Base-by-base conservation (phyloP, 2,329 filamentous ascomycete genomes). In the Lachnum nothofagi region DNA sequence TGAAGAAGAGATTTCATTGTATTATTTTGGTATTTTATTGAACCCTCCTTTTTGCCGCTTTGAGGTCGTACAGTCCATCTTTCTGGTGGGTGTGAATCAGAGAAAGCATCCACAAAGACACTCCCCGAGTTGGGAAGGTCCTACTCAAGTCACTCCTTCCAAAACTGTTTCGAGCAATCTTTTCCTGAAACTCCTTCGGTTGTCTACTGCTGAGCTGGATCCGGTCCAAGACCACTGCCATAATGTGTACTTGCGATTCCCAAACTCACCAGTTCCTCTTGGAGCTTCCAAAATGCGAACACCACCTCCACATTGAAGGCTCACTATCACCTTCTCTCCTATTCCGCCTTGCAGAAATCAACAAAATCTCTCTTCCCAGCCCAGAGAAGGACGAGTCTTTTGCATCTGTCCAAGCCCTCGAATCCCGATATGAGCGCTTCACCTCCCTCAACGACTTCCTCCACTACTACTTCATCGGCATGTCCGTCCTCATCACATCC, bases 301-400 rank as follows among this genome's bases (percentile, higher is more conserved):
- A 90, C 63, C 87, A 91, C 68, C 78, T 91, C 46, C 87, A 91
- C 64, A 75, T 91, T 27, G 86, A 91, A 67, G 87, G 87, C 47
- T 83, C 84, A 10, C 75, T 91, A 31, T 81, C 82, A 34, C 85
- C 86, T 1, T 70, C 75, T 47, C 73, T 89, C 33, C 78, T 90
- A 53, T 91, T 90, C 70, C 62, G 72, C 24, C 79, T 91, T 4
- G 83, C 87, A 5, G 64, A 70, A 29, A 78, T 78, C 61, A 89
- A 91, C 73, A 71, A 71, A 46, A 78, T 90, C 58, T 33, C 71
- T 2, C 74, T 91, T 3, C 81, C 81, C 3, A 52, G 66, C 3
- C 77, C 79, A 3, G 61, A 63, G 27, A 69, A 73, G 29, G 81
- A 89, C 60, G 67, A 77, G 17, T 79, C 82, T 25, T 91, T 86